Percentiles rank a stretch among this genome's conserved stretches.
These are phyloP conservation scores for Purshia tridentata DNA, from an alignment of 306 rosid species.

Conservation along the genomic window DNA sequence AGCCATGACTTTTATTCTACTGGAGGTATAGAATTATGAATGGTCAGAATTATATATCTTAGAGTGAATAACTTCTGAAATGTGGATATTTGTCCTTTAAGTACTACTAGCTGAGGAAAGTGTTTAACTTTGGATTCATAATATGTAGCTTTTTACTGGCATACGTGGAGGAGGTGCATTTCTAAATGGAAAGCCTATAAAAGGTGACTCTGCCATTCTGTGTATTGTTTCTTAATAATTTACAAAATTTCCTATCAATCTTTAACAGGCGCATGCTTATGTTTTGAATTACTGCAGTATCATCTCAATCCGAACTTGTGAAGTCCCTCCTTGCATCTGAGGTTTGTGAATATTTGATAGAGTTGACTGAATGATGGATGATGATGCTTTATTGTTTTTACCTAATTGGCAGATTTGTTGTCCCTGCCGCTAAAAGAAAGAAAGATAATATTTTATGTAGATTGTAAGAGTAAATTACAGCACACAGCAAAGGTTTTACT, in stretches of 20 bases:
- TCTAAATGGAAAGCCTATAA: conserved; percentile 76
- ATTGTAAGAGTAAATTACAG: not conserved
- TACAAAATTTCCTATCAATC: not conserved
- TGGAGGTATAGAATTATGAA: not conserved
- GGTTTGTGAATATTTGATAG: conserved; percentile 51
- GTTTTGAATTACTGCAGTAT: conserved; percentile 57
- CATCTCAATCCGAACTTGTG: conserved; percentile 74
- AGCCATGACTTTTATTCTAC: not conserved
- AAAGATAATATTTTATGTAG: not conserved
- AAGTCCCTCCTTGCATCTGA: conserved; percentile 83
- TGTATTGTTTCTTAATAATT: conserved; percentile 14
- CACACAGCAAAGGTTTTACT: not conserved
- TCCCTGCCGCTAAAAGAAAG: not conserved
- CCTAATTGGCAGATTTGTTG: not conserved
- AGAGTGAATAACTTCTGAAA: not conserved
- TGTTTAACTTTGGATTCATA: conserved; percentile 24
- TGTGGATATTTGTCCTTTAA: conserved; percentile 14
- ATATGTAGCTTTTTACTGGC: conserved; percentile 80
- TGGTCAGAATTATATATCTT: not conserved
- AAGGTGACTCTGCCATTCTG: conserved; percentile 48
- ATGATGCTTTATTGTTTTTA: not conserved
- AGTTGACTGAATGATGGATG: conserved; percentile 8
- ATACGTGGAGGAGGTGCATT: conserved; percentile 79
- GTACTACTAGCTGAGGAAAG: conserved; percentile 21
- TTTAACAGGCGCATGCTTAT: conserved; percentile 20